Evolutionary conservation across 2,329 filamentous ascomycete species (phyloP).

Genomic region (Paecilomyces formosus): DNA sequence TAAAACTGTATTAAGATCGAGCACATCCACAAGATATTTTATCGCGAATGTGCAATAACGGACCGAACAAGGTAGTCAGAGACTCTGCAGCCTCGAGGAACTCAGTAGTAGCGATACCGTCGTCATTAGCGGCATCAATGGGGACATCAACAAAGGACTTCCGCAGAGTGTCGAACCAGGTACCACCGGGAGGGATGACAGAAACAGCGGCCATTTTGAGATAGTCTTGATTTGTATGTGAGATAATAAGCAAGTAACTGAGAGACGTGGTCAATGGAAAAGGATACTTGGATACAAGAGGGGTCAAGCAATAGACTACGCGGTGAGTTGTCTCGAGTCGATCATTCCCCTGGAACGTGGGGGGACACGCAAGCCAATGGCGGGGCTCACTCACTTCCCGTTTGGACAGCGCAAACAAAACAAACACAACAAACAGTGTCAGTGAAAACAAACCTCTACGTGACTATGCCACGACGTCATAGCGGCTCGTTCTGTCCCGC

Average conservation of each 20-base stretch:
- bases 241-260: neutral
- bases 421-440: conserved; percentile 18
- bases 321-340: conserved; percentile 1
- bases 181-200: conserved; percentile 56
- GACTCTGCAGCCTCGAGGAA: conserved; percentile 90
- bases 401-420: conserved; percentile 14
- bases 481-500: neutral
- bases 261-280: neutral
- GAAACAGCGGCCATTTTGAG: conserved; percentile 46
- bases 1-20: neutral
- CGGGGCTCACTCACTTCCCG: conserved; percentile 9
- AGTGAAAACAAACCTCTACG: conserved; percentile 5
- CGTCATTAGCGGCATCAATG: conserved; percentile 63
- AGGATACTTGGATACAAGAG: neutral
- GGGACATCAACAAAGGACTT: conserved; percentile 78
- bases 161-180: conserved; percentile 80
- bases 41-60: conserved; percentile 7
- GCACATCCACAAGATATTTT: neutral
- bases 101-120: conserved; percentile 72
- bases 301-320: conserved; percentile 9
- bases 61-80: conserved; percentile 80
- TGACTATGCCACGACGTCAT: conserved; percentile 23
- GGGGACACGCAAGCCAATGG: conserved; percentile 5
- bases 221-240: neutral
- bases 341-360: neutral